A percentile compares a stretch with the other conserved stretches of the same genome.
These are phyloP conservation scores for Globisporangium barbulae DNA, from an alignment of 352 stramenopile species.

Conservation along the genomic window DNA sequence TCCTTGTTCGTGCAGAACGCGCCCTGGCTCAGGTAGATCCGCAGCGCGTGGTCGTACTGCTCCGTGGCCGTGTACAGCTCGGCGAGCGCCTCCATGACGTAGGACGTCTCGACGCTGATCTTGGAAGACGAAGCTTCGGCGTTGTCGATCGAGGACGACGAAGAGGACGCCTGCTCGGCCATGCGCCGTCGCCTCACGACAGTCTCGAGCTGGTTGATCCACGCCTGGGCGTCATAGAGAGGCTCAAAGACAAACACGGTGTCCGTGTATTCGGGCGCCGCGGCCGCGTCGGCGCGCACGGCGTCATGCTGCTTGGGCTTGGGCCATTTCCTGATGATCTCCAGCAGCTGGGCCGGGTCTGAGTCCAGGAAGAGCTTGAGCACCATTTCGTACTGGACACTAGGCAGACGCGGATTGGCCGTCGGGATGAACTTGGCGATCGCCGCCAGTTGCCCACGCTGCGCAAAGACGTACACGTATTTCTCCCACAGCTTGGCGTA, in stretches of 20 bases:
- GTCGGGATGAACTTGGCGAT: conserved; percentile 79
- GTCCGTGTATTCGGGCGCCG: conserved; percentile 71
- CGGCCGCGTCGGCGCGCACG: conserved; percentile 3
- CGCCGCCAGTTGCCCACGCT: conserved; percentile 65
- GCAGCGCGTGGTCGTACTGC: conserved; percentile 78
- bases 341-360: conserved; percentile 66
- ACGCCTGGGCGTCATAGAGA: conserved; percentile 71
- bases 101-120: conserved; percentile 78
- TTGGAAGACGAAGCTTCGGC: conserved; percentile 24
- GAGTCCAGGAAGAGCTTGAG: conserved; percentile 83
- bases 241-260: conserved; percentile 66
- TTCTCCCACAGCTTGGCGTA: conserved; percentile 78
- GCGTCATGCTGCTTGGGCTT: conserved; percentile 59
- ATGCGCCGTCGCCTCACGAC: conserved; percentile 70
- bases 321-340: conserved; percentile 82
- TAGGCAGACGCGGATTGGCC: conserved; percentile 56
- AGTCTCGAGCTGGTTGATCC: conserved; percentile 81
- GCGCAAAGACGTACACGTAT: conserved; percentile 85
- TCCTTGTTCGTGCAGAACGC: conserved; percentile 86
- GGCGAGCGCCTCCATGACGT: conserved; percentile 76
- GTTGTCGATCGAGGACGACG: conserved; percentile 11
- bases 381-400: conserved; percentile 82
- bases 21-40: conserved; percentile 83
- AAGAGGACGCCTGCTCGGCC: conserved; percentile 32
- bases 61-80: conserved; percentile 81